Base-by-base conservation (phyloP, 805 yeast genomes). In the Cyberlindnera maclurae region DNA sequence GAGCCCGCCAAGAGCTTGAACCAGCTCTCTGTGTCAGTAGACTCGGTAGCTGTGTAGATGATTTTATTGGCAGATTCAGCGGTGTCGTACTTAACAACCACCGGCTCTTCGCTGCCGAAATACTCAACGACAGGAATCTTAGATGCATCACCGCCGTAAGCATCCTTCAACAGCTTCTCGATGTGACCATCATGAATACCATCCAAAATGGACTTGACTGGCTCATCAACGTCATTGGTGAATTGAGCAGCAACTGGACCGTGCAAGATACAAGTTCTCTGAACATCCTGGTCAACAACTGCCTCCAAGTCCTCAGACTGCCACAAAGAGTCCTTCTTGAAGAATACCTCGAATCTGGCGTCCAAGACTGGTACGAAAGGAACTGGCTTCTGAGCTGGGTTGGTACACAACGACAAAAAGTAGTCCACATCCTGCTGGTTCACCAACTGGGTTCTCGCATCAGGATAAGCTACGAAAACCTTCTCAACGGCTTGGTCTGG, bases 311-410 rank as follows among this genome's bases (percentile, higher is more conserved):
- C 90, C 71, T 93, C 97, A 17, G 96, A 84, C 74, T 93, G 99
- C 98, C 98, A 93, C 62, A 93, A 73, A 24, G 97, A 90, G 65
- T 93, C 99, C 71, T 93, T 93, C 79, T 93, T 93, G 78, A 93
- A 93, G 76, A 84, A 93, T 59, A 82, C 79, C 65, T 93, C 97
- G 56, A 93, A 87, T 70, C 86, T 83, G 50, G 86, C 94, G 59
- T 93, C 96, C 62, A 93, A 73, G 15, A 86, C 83, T 37, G 99
- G 99, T 53, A 93, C 89, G 53, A 93, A 93, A 47, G 98, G 98
- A 59, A 88, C 96, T 26, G 99, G 99, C 68, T 93, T 93, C 69
- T 90, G 97, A 44, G 66, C 57, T 52, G 96, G 96, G 58, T 79
- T 79, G 49, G 79, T 71, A 60, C 95, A 85, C 55, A 82, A 71